These are phyloP conservation scores for Cadophora sp. DNA, from an alignment of 2,329 filamentous ascomycete genomes.

Conservation along the genomic window DNA sequence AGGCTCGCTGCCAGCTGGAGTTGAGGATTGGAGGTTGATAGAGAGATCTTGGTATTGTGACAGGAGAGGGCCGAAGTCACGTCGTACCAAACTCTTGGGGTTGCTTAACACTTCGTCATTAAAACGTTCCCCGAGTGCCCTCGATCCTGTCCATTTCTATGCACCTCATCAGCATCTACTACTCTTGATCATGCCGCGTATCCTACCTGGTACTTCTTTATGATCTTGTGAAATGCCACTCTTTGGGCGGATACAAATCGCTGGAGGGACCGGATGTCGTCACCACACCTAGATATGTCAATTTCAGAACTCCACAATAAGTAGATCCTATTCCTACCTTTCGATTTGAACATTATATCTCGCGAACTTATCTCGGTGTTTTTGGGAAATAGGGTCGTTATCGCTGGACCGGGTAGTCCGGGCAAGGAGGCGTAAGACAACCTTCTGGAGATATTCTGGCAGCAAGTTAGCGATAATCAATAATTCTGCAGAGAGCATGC, in stretches of 20 bases:
- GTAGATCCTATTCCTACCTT: conserved; percentile 31
- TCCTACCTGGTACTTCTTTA: conserved; percentile 81
- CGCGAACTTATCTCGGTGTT: conserved; percentile 38
- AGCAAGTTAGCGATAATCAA: conserved; percentile 20
- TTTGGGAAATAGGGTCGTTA: conserved; percentile 36
- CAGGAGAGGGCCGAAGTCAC: conserved; percentile 64
- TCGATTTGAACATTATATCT: conserved; percentile 41
- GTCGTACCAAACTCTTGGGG: conserved; percentile 74
- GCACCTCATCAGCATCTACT: conserved; percentile 17
- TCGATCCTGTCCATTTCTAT: conserved; percentile 83
- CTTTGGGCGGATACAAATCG: conserved; percentile 78
- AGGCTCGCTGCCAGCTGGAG: conserved; percentile 40
- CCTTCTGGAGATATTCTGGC: conserved; percentile 38
- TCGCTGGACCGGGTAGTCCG: conserved; percentile 34
- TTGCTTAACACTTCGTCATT: conserved; percentile 68
- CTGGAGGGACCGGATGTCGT: conserved; percentile 73
- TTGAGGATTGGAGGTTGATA: conserved; percentile 51
- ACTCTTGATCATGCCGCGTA: not conserved
- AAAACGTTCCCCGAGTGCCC: conserved; percentile 68
- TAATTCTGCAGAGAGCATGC: conserved; percentile 37
- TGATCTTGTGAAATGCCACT: conserved; percentile 79
- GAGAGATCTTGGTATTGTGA: conserved; percentile 58
- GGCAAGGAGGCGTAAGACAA: conserved; percentile 36
- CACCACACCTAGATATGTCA: conserved; percentile 59
- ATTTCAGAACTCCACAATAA: not conserved